A percentile compares a stretch with the other conserved stretches of the same genome.
These are phyloP conservation scores for Cymbopogon flexuosus DNA, from an alignment of 202 grass and related monocot genomes.

Conservation along the genomic window DNA sequence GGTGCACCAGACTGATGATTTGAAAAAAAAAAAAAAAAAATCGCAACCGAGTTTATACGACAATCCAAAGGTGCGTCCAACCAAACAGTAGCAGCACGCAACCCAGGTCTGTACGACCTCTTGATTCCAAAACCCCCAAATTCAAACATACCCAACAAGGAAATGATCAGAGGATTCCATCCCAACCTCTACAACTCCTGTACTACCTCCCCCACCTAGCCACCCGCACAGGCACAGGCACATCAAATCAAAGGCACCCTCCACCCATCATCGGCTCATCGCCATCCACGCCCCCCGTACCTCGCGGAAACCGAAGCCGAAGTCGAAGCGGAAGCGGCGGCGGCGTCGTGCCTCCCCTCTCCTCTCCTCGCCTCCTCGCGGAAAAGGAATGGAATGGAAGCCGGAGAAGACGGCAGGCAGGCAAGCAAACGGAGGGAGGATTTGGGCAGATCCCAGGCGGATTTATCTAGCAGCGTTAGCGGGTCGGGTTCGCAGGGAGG, in stretches of 20 bases:
- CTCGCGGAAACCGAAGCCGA: neutral
- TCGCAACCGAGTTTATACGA: no score
- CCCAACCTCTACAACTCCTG: neutral
- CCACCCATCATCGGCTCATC: neutral
- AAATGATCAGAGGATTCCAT: slow-evolving; percentile 3
- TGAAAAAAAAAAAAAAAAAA: no score
- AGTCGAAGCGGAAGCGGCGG: slow-evolving; percentile 6
- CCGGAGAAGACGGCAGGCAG: slow-evolving; percentile 33
- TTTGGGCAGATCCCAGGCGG: slow-evolving; percentile 48
- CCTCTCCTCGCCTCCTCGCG: neutral
- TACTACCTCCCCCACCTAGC: neutral
- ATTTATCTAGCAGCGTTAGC: slow-evolving; percentile 30
- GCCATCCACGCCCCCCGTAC: slow-evolving; percentile 20
- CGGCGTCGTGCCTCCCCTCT: neutral
- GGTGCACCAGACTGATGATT: no score
- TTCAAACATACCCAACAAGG: neutral
- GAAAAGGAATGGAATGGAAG: slow-evolving; percentile 18
- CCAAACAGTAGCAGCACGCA: neutral
- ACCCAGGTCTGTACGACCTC: neutral
- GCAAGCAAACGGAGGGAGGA: slow-evolving; percentile 26
- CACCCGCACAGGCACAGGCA: neutral
- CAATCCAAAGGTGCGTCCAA: neutral
- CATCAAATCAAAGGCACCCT: neutral
- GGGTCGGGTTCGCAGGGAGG: slow-evolving; percentile 24
- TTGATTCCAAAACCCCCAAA: neutral